Evolutionary conservation across 2,329 filamentous ascomycete genomes (phyloP), one percentile per base, ranked within the genome.

Genomic region (Aspergillus fumigatus): DNA sequence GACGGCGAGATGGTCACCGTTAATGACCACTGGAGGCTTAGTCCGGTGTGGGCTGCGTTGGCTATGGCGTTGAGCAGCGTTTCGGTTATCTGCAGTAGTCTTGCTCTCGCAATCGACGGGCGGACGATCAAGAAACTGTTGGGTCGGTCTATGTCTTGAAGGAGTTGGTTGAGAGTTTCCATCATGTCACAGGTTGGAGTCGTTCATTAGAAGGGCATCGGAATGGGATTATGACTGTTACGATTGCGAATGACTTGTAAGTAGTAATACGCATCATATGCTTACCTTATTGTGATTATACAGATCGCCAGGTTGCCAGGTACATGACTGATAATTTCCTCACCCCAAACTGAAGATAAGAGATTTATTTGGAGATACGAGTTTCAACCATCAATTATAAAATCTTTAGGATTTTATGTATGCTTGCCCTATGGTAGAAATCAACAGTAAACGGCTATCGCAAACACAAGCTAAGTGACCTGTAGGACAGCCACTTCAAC

Each of bases 61-160:
- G 92, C 92, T 1, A 97, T 97, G 93, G 93, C 93, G 26, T 74
- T 92, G 72, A 96, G 92, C 73, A 93, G 89, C 72, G 87, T 97
- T 63, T 94, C 89, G 67, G 92, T 97, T 48, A 88, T 97, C 51
- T 76, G 84, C 68, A 96, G 91, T 71, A 93, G 89, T 76, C 74
- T 96, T 67, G 80, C 86, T 51, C 73, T 97, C 76, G 83, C 87
- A 69, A 81, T 77, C 60, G 71, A 74, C 48, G 62, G 62, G 51
- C 64, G 59, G 45, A 62, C 52, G 32, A 50, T 70, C 7, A 62
- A 52, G 53, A 65, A 52, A 43, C 14, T 66, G 9, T 26, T 68
- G 49, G 41, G 61, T 3, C 27, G 54, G 54, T 58, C 48, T 38
- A 57, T 48, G 27, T 59, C 47, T 51, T 40, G 17, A 27, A 17